These are phyloP conservation scores for Schwanniomyces vanrijiae DNA, from an alignment of 805 yeast genomes.

Conservation along the genomic window DNA sequence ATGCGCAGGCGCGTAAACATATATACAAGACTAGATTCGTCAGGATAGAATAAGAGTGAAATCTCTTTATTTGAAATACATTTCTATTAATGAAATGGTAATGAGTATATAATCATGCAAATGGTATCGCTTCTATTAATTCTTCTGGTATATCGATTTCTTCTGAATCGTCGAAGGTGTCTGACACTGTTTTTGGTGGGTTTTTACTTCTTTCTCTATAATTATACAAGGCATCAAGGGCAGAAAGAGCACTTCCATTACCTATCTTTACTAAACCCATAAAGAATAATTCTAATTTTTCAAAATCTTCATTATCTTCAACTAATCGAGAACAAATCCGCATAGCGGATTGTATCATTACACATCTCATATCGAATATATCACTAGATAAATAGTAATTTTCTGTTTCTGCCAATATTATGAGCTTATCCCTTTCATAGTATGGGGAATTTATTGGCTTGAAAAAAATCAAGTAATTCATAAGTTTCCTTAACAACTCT, in stretches of 20 bases:
- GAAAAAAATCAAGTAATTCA: constrained; percentile 24
- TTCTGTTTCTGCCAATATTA: constrained; percentile 23
- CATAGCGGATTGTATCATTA: constrained; percentile 33
- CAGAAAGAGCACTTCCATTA: constrained; percentile 30
- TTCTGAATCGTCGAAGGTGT: background rate
- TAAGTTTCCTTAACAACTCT: constrained; percentile 18
- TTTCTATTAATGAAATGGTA: no score
- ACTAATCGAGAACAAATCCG: constrained; percentile 20
- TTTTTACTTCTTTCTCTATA: constrained; percentile 7
- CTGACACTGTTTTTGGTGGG: background rate
- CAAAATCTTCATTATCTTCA: constrained; percentile 23
- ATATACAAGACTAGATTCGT: background rate
- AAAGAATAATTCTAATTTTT: constrained; percentile 30
- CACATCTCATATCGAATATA: constrained; percentile 28
- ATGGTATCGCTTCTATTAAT: constrained; percentile 1
- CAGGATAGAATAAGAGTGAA: background rate
- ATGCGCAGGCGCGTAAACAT: background rate
- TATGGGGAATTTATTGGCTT: constrained; percentile 11
- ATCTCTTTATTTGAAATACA: no score
- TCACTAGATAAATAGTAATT: constrained; percentile 23
- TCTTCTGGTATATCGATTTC: background rate
- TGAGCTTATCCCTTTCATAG: constrained; percentile 8
- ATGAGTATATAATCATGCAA: background rate
- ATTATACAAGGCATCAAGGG: constrained; percentile 12
- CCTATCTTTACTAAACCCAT: constrained; percentile 30